Conservation (phyloP, 768 basidiomycete species). For the Auricularia sp. region DNA sequence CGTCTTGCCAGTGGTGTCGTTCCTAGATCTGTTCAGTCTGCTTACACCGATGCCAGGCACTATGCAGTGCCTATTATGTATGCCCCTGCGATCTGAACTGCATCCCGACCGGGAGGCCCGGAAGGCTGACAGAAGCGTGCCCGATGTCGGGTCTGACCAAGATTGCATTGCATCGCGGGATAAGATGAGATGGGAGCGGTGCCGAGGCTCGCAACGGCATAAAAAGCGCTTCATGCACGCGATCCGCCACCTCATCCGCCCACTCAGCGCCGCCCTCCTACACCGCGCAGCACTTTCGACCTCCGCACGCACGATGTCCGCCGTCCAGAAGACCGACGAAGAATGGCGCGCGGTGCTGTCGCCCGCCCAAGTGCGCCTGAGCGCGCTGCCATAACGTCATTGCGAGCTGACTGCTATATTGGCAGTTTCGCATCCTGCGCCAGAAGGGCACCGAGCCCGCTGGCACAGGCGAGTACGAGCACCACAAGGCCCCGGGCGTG, state of each 20-base stretch:
- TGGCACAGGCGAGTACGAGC: conserved; percentile 71
- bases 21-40: too few species aligned
- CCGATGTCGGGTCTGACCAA: background rate
- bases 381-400: conserved; percentile 28
- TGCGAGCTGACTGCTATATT: background rate
- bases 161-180: background rate
- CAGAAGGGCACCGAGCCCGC: conserved; percentile 79
- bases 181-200: background rate
- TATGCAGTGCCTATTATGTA: too few species aligned
- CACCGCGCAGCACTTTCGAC: background rate
- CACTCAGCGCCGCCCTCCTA: background rate
- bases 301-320: background rate
- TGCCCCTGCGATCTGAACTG: too few species aligned
- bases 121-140: too few species aligned
- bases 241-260: background rate
- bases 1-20: too few species aligned
- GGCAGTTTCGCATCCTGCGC: conserved; percentile 74
- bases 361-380: conserved; percentile 80
- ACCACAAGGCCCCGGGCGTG: conserved; percentile 52
- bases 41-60: too few species aligned
- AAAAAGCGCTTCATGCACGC: background rate
- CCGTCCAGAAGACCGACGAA: conserved; percentile 42
- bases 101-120: too few species aligned
- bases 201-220: background rate
- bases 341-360: conserved; percentile 81